These are phyloP conservation scores for Didymella segeticola DNA, from an alignment of 2,329 filamentous ascomycete species.

Conservation along the genomic window DNA sequence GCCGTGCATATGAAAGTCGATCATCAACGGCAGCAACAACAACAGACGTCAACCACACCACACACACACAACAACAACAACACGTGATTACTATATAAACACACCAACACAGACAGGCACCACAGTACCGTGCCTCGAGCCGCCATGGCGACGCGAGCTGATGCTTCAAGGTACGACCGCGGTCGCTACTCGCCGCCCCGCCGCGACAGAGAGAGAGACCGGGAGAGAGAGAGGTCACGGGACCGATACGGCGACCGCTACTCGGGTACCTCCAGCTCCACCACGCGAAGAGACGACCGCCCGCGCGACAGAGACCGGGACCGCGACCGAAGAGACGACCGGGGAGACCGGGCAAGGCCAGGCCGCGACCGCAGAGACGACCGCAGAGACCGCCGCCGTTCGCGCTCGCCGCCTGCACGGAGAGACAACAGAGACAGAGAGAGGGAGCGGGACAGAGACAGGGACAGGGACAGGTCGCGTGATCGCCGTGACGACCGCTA, in stretches of 20 bases:
- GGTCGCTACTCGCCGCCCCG: constrained; percentile 49
- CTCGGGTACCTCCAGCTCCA: no score
- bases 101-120: no score
- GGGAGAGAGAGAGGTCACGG: constrained; percentile 24
- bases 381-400: constrained; percentile 51
- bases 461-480: constrained; percentile 54
- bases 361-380: constrained; percentile 36
- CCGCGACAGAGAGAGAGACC: constrained; percentile 63
- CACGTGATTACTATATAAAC: no score
- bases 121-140: constrained; percentile 36
- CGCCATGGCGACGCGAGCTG: constrained; percentile 66
- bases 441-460: no score
- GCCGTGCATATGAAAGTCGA: no score
- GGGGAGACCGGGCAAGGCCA: constrained; percentile 35
- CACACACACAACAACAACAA: no score
- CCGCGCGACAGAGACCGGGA: constrained; percentile 57
- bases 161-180: constrained; percentile 68
- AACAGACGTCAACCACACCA: not conserved
- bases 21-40: not conserved
- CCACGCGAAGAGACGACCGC: constrained; percentile 52
- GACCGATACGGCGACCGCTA: constrained; percentile 58
- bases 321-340: constrained; percentile 35
- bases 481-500: constrained; percentile 54
- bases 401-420: constrained; percentile 62
- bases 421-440: no score